Evolutionary conservation across 2,329 filamentous ascomycete species (phyloP), one percentile per base, ranked within the genome.

Genomic region (Cladophialophora bantiana): DNA sequence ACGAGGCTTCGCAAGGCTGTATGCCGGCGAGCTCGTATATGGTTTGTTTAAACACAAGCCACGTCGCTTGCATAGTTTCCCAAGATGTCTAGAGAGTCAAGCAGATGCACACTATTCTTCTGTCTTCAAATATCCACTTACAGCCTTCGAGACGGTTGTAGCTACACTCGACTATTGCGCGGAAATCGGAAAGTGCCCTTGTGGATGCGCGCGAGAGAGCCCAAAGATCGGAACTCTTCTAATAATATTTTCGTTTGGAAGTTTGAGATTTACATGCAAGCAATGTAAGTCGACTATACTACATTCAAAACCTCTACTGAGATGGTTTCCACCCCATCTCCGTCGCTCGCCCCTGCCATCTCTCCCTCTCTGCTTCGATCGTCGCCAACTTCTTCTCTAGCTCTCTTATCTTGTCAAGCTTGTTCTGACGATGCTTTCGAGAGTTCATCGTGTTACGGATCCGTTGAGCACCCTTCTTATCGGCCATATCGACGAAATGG

Each of bases 361-460:
- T 66, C 15, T 67, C 64, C 64, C 50, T 69, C 58, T 72, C 69
- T 36, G 61, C 62, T 42, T 68, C 58, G 38, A 63, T 61, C 52
- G 61, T 66, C 36, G 64, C 70, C 32, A 73, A 58, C 63, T 68
- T 67, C 62, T 65, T 63, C 59, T 73, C 72, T 58, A 73, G 59
- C 60, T 72, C 69, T 42, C 69, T 62, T 45, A 73, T 73, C 35
- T 64, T 64, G 18, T 70, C 65, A 38, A 73, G 68, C 42, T 73
- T 73, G 62, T 71, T 73, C 35, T 73, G 69, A 26, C 71, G 62
- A 55, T 72, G 68, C 40, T 69, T 67, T 13, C 72, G 71, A n/a
- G 72, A 73, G 42, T 70, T 71, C 62, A 72, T 71, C 9, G 70
- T 71, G 40, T 73, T 73, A 18, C 72, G 71, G 31, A 72, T 66